Percentiles rank a stretch among this genome's conserved stretches.
These are phyloP conservation scores for Halteria grandinella DNA, from an alignment of 73 alveolate species.

Conservation along the genomic window DNA sequence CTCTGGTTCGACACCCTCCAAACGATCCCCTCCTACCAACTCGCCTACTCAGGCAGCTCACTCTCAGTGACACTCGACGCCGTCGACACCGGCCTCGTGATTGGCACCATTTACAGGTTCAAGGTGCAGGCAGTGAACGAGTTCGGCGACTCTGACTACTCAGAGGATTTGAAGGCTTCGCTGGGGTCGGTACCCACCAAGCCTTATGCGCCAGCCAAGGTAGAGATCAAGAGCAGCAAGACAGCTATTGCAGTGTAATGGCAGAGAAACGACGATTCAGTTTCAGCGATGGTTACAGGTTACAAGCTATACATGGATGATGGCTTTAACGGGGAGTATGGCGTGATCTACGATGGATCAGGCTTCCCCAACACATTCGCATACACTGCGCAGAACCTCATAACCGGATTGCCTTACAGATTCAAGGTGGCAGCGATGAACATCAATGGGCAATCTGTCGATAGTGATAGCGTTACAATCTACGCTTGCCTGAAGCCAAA, in stretches of 20 bases:
- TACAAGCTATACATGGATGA: constrained; percentile 59
- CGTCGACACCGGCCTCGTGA: constrained; percentile 2
- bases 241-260: constrained; percentile 52
- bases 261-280: constrained; percentile 17
- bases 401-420: constrained; percentile 62
- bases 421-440: constrained; percentile 49
- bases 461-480: constrained; percentile 6
- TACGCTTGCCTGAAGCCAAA: constrained; percentile 65
- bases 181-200: constrained; percentile 53
- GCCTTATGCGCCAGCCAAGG: constrained; percentile 57
- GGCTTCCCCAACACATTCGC: constrained; percentile 21
- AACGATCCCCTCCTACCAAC: constrained; percentile 21
- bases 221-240: constrained; percentile 36
- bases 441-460: constrained; percentile 64
- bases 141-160: constrained; percentile 56
- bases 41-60: constrained; percentile 35
- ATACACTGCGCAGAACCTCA: constrained; percentile 28
- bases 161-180: constrained; percentile 63
- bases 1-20: constrained; percentile 48
- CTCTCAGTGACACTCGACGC: background rate
- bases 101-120: constrained; percentile 67
- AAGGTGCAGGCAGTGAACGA: constrained; percentile 32
- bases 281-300: constrained; percentile 41
- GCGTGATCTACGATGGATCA: constrained; percentile 55
- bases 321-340: constrained; percentile 56